Percentiles rank a stretch among this genome's conserved stretches.
phyloP scores from a whole-genome alignment of 139 green algal species.

The Chlamydomonas sp. region DNA sequence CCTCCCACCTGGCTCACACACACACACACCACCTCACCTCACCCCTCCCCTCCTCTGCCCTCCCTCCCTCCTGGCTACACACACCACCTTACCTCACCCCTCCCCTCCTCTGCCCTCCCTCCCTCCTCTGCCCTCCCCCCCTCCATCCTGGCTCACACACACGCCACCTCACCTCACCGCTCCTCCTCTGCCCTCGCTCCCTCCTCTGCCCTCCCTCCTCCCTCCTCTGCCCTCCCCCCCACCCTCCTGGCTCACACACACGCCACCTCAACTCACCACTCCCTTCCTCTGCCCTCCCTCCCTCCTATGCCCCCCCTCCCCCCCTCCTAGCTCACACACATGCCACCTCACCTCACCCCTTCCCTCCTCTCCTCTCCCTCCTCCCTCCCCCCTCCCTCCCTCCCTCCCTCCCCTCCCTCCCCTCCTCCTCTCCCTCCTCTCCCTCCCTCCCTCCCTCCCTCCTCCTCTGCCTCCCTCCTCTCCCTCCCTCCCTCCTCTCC shows the following conservation, averaged over 20 bases:
- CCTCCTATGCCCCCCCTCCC: background rate
- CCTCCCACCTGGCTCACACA: too few species aligned
- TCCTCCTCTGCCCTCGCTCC: background rate
- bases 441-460: background rate
- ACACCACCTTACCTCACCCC: too few species aligned
- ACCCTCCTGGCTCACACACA: background rate
- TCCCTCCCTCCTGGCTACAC: too few species aligned
- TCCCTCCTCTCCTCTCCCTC: background rate
- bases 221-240: background rate
- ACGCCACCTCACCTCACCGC: background rate
- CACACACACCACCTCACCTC: too few species aligned
- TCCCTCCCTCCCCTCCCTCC: background rate
- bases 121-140: background rate
- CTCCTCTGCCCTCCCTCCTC: background rate
- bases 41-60: too few species aligned
- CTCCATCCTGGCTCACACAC: background rate
- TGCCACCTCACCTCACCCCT: background rate
- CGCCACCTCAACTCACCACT: background rate
- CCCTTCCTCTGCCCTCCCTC: background rate
- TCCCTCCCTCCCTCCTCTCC: background rate
- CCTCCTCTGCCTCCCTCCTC: background rate
- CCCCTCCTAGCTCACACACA: background rate
- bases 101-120: background rate
- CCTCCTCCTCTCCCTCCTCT: background rate
- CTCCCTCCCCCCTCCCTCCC: background rate